Percentiles rank a stretch among this genome's conserved stretches.
Evolutionary conservation across 2,329 filamentous ascomycete genomes (phyloP).

Genomic region (Byssochlamys sp.): DNA sequence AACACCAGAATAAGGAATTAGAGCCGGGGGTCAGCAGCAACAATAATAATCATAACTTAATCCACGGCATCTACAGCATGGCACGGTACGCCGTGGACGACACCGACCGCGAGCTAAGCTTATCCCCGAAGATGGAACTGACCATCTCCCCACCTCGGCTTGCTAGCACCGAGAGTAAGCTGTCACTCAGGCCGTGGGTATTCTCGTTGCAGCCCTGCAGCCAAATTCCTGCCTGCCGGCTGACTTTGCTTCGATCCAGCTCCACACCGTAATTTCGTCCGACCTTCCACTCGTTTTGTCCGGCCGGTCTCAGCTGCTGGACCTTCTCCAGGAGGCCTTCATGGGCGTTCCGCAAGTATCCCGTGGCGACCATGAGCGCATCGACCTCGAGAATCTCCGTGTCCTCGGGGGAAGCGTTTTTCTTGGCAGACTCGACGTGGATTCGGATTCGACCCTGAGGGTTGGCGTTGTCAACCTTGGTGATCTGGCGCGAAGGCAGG

Average conservation of each 20-base stretch:
- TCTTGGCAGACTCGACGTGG: slow-evolving; percentile 44
- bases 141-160: slow-evolving; percentile 70
- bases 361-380: slow-evolving; percentile 75
- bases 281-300: slow-evolving; percentile 53
- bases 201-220: slow-evolving; percentile 88
- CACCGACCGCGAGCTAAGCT: slow-evolving; percentile 20
- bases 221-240: slow-evolving; percentile 70
- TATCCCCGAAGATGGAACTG: slow-evolving; percentile 56
- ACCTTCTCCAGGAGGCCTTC: slow-evolving; percentile 63
- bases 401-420: slow-evolving; percentile 26
- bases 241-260: slow-evolving; percentile 59
- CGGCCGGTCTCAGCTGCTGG: slow-evolving; percentile 55
- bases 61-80: slow-evolving; percentile 17
- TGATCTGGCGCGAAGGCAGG: slow-evolving; percentile 57
- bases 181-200: slow-evolving; percentile 81
- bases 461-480: slow-evolving; percentile 47
- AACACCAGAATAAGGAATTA: not conserved
- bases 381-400: slow-evolving; percentile 65
- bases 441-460: slow-evolving; percentile 48
- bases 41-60: too few relatives aligned
- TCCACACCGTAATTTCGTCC: slow-evolving; percentile 68
- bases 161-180: slow-evolving; percentile 67
- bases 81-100: slow-evolving; percentile 24
- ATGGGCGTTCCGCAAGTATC: slow-evolving; percentile 71
- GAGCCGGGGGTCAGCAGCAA: not conserved